phyloP scores from a whole-genome alignment of 768 basidiomycete species.

The Mycena alexandri region DNA sequence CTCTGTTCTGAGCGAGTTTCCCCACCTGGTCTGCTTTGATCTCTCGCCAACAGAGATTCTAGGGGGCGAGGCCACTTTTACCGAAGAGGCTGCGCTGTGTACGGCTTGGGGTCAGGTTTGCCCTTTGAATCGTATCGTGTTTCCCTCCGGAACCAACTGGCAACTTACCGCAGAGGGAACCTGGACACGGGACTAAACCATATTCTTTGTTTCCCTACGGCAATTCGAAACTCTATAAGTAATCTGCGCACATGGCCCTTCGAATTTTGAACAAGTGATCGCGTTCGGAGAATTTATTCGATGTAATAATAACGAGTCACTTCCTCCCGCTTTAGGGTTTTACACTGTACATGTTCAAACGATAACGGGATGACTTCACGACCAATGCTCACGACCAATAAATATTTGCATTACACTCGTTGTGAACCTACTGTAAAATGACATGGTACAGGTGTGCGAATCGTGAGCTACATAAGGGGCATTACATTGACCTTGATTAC shows the following conservation, averaged over 20 bases:
- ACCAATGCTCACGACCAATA: no score
- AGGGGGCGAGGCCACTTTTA: conserved; percentile 56
- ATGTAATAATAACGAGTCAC: no score
- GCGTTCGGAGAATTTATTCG: no score
- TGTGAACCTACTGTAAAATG: conserved; percentile 17
- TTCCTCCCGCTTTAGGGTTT: no score
- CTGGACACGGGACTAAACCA: conserved; percentile 43
- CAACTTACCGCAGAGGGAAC: conserved; percentile 46
- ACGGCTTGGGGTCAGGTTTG: conserved; percentile 67
- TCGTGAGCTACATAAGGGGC: conserved; percentile 27
- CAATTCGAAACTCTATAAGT: no score
- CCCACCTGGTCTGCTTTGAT: conserved; percentile 64
- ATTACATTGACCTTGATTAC: conserved; percentile 30
- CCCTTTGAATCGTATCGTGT: conserved; percentile 65
- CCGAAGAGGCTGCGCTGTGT: conserved; percentile 67
- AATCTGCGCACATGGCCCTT: no score
- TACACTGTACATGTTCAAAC: conserved; percentile 10
- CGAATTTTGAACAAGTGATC: no score
- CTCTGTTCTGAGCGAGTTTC: conserved; percentile 66
- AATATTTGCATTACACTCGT: no score
- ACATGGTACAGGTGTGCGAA: conserved; percentile 18
- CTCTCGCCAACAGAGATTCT: conserved; percentile 67
- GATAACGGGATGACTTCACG: no score
- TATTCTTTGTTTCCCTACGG: no score
- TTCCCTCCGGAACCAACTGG: conserved; percentile 71